A percentile compares a stretch with the other conserved stretches of the same genome.
Conservation (phyloP, 768 basidiomycete genomes). For the Collybia sp. region DNA sequence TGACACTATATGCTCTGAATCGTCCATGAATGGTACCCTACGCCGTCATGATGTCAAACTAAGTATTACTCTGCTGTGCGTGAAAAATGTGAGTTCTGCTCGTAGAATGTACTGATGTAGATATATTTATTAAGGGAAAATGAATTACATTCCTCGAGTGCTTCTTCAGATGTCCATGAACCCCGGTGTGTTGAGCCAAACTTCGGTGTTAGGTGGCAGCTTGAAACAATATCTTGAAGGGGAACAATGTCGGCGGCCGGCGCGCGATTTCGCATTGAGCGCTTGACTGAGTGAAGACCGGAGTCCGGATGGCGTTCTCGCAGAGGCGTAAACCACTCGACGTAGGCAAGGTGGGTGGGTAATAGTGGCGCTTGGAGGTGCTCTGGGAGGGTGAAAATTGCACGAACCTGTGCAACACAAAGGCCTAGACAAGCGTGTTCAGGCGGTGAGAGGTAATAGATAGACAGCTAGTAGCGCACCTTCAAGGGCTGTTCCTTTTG, state of each 20-base stretch:
- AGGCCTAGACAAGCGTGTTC: background rate
- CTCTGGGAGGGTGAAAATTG: background rate
- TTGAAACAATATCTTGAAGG: slow-evolving; percentile 1
- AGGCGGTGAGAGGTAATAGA: background rate
- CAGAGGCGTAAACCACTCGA: slow-evolving; percentile 15
- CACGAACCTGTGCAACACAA: background rate
- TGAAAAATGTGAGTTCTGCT: background rate
- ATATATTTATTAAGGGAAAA: slow-evolving; percentile 4
- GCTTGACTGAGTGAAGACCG: slow-evolving; percentile 6
- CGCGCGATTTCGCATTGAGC: background rate
- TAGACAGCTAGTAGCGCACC: background rate
- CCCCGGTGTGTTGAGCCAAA: background rate
- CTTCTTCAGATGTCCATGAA: background rate
- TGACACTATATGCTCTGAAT: no score
- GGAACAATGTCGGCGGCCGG: background rate
- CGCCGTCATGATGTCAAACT: no score
- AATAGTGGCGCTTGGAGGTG: background rate
- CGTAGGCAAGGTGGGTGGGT: background rate
- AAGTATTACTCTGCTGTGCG: no score
- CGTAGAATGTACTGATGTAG: slow-evolving; percentile 1
- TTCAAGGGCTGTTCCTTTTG: background rate
- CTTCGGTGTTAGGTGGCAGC: slow-evolving; percentile 3
- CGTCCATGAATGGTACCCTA: no score
- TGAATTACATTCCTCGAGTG: background rate
- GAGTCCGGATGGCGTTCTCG: slow-evolving; percentile 4